phyloP scores from a whole-genome alignment of 345 rosid species.

The Gossypium australe region DNA sequence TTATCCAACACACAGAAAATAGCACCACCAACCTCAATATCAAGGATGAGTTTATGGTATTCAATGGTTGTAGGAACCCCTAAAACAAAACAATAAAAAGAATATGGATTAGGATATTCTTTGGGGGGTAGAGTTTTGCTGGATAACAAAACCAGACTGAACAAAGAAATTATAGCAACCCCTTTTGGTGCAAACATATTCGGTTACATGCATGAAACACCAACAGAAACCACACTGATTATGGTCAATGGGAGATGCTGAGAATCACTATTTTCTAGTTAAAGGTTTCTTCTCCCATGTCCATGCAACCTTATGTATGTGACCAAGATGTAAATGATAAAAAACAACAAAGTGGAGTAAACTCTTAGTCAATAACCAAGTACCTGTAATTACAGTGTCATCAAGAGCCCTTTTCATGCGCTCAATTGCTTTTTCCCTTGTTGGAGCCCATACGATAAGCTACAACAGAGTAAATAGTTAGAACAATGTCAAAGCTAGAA shows the following conservation, averaged over 20 bases:
- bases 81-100: slow-evolving; percentile 23
- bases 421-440: slow-evolving; percentile 93
- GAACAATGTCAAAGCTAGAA: slow-evolving; percentile 11
- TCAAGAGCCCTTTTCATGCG: slow-evolving; percentile 97
- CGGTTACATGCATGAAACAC: not conserved
- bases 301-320: not conserved
- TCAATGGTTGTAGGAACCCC: slow-evolving; percentile 97
- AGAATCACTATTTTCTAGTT: not conserved
- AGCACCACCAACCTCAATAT: slow-evolving; percentile 61
- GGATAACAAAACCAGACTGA: not conserved
- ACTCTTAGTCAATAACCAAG: not conserved
- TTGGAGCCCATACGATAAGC: slow-evolving; percentile 99
- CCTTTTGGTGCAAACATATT: not conserved
- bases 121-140: not conserved
- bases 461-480: slow-evolving; percentile 28
- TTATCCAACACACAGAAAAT: not conserved
- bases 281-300: slow-evolving; percentile 1
- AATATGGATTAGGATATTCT: not conserved
- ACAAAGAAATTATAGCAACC: not conserved
- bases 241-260: not conserved
- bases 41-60: slow-evolving; percentile 96
- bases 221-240: not conserved
- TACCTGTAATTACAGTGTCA: slow-evolving; percentile 92
- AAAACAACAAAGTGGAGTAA: not conserved
- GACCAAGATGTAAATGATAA: not conserved